phyloP scores from a whole-genome alignment of 768 basidiomycete species.

The Phaffia tasmanica region DNA sequence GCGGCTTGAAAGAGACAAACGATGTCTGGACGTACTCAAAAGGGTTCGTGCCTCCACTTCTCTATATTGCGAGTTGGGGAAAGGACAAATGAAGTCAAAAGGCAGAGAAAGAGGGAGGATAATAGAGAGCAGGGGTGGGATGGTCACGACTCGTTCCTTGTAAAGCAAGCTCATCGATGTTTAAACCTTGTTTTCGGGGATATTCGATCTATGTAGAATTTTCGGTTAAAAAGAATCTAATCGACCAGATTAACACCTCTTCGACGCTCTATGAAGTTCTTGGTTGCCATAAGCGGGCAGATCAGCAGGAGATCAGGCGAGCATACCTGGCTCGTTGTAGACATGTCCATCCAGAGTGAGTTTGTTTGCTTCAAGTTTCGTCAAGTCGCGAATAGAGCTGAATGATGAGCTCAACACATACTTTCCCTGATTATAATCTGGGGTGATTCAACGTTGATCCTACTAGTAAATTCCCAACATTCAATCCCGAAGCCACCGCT shows the following conservation, averaged over 20 bases:
- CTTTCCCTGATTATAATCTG: background rate
- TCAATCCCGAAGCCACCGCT: constrained; percentile 56
- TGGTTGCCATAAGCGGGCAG: constrained; percentile 50
- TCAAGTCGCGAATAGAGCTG: no score
- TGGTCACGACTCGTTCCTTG: no score
- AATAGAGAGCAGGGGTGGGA: no score
- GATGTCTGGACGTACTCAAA: no score
- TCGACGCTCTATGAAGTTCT: constrained; percentile 54
- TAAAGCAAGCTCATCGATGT: no score
- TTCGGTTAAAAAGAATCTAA: background rate
- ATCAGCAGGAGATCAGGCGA: constrained; percentile 55
- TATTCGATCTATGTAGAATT: no score
- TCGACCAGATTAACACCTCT: constrained; percentile 21
- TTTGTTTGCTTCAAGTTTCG: constrained; percentile 25
- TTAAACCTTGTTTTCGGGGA: no score
- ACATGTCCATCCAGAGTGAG: constrained; percentile 78
- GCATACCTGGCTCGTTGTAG: constrained; percentile 66
- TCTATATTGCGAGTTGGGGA: no score
- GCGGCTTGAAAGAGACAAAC: no score
- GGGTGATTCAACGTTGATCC: background rate
- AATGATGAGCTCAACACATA: background rate
- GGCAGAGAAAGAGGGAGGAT: no score
- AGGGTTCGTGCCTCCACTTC: no score
- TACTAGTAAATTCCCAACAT: constrained; percentile 63
- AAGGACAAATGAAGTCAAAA: no score